phyloP scores from a whole-genome alignment of 495 filamentous ascomycete species.

The Podospora australis region DNA sequence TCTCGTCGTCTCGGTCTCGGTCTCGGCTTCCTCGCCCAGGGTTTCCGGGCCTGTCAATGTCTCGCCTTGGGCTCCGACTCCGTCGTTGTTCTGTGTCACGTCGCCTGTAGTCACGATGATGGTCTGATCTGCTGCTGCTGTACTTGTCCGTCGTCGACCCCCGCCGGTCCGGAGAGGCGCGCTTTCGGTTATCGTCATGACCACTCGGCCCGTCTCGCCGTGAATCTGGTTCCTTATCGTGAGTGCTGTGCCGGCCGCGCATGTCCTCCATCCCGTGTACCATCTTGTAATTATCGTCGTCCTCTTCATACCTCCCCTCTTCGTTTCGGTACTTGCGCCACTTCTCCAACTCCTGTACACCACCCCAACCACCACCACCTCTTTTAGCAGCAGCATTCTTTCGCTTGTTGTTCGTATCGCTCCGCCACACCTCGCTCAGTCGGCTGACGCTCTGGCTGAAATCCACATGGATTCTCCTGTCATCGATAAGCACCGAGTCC shows the following conservation, averaged over 20 bases:
- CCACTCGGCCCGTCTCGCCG: background rate
- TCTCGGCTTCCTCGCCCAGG: background rate
- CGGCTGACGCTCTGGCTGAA: slow-evolving; percentile 95
- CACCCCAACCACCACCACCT: slow-evolving; percentile 85
- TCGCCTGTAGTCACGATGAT: slow-evolving; percentile 7
- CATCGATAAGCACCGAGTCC: slow-evolving; percentile 93
- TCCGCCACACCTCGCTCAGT: slow-evolving; percentile 85
- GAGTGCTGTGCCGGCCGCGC: slow-evolving; percentile 32
- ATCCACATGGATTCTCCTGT: slow-evolving; percentile 96
- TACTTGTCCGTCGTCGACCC: slow-evolving; percentile 9
- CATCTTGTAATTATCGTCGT: slow-evolving; percentile 61
- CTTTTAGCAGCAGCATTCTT: slow-evolving; percentile 40
- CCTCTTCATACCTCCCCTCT: slow-evolving; percentile 37
- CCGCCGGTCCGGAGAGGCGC: slow-evolving; percentile 6
- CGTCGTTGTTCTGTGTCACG: slow-evolving; percentile 20
- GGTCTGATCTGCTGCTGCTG: slow-evolving; percentile 6
- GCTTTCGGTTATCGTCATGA: background rate
- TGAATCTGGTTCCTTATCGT: slow-evolving; percentile 8
- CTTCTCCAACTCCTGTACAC: slow-evolving; percentile 78
- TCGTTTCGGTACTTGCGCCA: slow-evolving; percentile 81
- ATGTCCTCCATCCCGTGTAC: slow-evolving; percentile 74
- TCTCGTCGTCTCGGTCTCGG: slow-evolving; percentile 17
- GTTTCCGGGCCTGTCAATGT: slow-evolving; percentile 15
- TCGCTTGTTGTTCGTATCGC: slow-evolving; percentile 78
- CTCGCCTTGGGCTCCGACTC: slow-evolving; percentile 35